A percentile compares a stretch with the other conserved stretches of the same genome.
These are phyloP conservation scores for Chaetomium tenue DNA, from an alignment of 495 filamentous ascomycete species.

Conservation along the genomic window DNA sequence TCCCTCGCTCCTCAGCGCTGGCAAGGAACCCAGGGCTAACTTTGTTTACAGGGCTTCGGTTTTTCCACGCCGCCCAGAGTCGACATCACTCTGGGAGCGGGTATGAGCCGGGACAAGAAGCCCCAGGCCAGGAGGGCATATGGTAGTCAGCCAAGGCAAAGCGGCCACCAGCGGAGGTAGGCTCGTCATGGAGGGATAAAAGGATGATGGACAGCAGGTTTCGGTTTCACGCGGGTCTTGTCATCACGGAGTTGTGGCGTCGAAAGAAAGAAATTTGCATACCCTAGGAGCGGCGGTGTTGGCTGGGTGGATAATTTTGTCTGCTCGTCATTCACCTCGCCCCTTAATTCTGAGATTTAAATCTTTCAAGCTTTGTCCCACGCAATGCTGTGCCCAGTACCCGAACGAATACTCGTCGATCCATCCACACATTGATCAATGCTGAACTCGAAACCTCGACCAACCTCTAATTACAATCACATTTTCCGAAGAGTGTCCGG, in stretches of 20 bases:
- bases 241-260: slow-evolving; percentile 21
- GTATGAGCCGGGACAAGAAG: slow-evolving; percentile 88
- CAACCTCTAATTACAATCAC: too few species aligned
- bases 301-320: not conserved
- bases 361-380: not conserved
- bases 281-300: slow-evolving; percentile 12
- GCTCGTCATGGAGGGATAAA: not conserved
- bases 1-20: not conserved
- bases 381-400: too few species aligned
- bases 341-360: not conserved
- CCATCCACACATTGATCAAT: too few species aligned
- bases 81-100: slow-evolving; percentile 82
- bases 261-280: slow-evolving; percentile 13
- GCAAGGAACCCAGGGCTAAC: slow-evolving; percentile 12
- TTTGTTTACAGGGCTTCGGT: slow-evolving; percentile 62
- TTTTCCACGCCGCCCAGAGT: slow-evolving; percentile 86
- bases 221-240: slow-evolving; percentile 4
- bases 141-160: slow-evolving; percentile 60
- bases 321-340: not conserved
- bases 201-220: slow-evolving; percentile 4
- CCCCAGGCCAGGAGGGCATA: slow-evolving; percentile 71
- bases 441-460: too few species aligned
- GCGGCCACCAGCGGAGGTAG: slow-evolving; percentile 12
- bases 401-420: too few species aligned
- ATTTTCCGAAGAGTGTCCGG: too few species aligned